Evolutionary conservation across 1,284 basidiomycete genomes (phyloP), one percentile per base, ranked within the genome.

Genomic region (Microbotryum saponariae): DNA sequence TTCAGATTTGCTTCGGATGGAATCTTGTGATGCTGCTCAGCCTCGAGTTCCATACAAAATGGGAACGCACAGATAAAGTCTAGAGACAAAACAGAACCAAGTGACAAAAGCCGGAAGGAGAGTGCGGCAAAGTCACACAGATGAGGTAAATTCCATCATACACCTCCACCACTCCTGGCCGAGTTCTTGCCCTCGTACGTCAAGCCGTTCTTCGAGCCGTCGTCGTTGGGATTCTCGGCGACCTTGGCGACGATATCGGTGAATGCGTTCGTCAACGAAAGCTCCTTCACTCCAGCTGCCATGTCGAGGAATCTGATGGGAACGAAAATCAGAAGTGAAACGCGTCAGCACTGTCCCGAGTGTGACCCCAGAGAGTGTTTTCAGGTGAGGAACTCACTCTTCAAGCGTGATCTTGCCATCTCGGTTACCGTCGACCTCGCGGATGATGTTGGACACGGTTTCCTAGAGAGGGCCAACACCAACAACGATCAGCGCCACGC

Each of bases 221-320:
- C 21, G 47, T 57, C 56, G 25, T 60, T 65, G 45, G 58, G 52
- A 31, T 20, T 44, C 44, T 44, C 48, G 18, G 50, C 44, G n/a
- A 58, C 44, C 18, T 58, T 21, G 54, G 58, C 33, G 42, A 63
- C 57, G 25, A 67, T 45, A 46, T 64, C 63, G 50, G 79, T 78
- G 72, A 84, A 83, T 60, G 82, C 67, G 47, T 56, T 63, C 27
- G 53, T 50, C 23, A 69, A 57, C 23, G 55, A 82, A 21, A 91
- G 81, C 69, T 91, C 88, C 74, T 90, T 90, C 65, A 92, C 77
- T 55, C 83, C 85, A 3, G 86, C 88, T 62, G 87, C 91, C 54
- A 91, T 83, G 84, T 89, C 70, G 20, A 67, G 58, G 62, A 65
- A 61, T 73, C 70, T 90, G 84, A 42, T 18, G 14, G 31, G 71